A percentile compares a stretch with the other conserved stretches of the same genome.
Evolutionary conservation across 257 asterid species (phyloP).

Genomic region (Solanum lignicaule): DNA sequence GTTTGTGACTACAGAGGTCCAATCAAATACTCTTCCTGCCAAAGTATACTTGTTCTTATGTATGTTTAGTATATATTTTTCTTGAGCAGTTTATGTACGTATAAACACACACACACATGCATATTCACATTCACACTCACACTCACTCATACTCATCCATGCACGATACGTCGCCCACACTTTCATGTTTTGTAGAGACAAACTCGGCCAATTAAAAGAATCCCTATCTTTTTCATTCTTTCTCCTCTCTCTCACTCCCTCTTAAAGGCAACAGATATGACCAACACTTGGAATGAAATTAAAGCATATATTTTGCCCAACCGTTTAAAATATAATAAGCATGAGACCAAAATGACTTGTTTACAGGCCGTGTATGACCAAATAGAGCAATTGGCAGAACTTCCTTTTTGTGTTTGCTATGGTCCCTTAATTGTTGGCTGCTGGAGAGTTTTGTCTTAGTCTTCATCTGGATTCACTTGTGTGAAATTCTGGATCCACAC

Average conservation of each 20-base stretch:
- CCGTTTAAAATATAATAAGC: background rate
- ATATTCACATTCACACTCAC: background rate
- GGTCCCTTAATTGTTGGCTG: background rate
- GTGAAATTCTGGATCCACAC: background rate
- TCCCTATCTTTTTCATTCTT: background rate
- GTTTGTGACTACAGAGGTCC: background rate
- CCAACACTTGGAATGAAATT: background rate
- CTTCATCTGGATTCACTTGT: background rate
- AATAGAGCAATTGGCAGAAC: background rate
- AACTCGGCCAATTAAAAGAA: background rate
- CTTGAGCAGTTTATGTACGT: background rate
- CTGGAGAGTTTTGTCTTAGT: background rate
- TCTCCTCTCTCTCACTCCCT: background rate
- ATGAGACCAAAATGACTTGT: background rate
- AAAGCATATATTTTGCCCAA: background rate
- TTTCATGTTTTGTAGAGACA: background rate
- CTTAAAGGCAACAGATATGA: background rate
- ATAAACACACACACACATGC: background rate
- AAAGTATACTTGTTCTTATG: background rate
- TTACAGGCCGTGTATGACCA: background rate
- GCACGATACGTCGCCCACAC: background rate
- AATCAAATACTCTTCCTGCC: background rate
- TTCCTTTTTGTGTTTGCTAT: background rate
- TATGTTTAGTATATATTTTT: background rate
- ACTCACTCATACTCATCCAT: background rate